These are phyloP conservation scores for Dryadomyces quercus-mongolicae DNA, from an alignment of 2,329 filamentous ascomycete genomes.

Conservation along the genomic window DNA sequence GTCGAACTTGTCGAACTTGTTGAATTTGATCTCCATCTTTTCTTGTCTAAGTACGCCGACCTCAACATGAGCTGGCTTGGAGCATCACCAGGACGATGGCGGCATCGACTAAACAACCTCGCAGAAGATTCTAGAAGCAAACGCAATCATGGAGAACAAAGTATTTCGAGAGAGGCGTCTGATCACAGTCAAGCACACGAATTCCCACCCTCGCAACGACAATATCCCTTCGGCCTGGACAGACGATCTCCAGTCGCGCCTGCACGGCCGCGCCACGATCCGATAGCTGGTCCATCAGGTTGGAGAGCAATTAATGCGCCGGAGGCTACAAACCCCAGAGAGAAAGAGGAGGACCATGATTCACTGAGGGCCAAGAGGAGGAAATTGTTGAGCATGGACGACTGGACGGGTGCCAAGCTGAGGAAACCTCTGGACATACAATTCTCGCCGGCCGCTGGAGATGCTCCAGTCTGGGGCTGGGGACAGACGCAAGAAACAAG, in stretches of 20 bases:
- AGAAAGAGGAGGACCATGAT: not conserved
- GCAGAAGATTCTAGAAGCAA: not conserved
- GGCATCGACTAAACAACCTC: not conserved
- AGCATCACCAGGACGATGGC: not conserved
- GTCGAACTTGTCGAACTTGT: no score
- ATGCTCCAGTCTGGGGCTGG: constrained; percentile 9
- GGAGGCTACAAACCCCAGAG: not conserved
- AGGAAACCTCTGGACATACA: constrained; percentile 4
- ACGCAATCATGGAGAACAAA: no score
- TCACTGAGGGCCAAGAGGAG: not conserved
- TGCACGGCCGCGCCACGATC: not conserved
- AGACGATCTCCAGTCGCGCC: no score
- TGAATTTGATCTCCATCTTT: not conserved
- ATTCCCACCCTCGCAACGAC: not conserved
- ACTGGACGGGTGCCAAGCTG: constrained; percentile 10
- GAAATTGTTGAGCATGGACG: constrained; percentile 9
- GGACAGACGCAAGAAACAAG: not conserved
- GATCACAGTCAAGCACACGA: not conserved
- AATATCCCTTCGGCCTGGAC: not conserved
- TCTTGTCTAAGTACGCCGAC: no score
- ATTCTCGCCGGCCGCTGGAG: not conserved
- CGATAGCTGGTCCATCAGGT: not conserved
- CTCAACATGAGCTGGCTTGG: not conserved
- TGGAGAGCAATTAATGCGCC: not conserved
- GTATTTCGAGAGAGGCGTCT: not conserved